Percentiles rank a stretch among this genome's conserved stretches.
phyloP scores from a whole-genome alignment of 495 filamentous ascomycete genomes.

The Daldinia vernicosa region DNA sequence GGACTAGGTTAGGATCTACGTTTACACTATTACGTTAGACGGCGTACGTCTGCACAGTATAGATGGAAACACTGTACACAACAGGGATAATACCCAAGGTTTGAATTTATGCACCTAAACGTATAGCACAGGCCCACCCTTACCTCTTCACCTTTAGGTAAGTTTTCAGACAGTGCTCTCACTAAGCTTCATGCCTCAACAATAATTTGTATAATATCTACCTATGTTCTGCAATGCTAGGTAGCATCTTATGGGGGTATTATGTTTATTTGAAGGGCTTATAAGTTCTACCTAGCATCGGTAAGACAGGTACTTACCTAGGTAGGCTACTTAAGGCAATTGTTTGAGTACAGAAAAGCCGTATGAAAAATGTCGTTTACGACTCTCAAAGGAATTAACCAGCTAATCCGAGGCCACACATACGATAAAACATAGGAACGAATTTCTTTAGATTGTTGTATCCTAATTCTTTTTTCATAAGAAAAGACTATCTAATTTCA shows the following conservation, averaged over 20 bases:
- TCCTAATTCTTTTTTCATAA: slow-evolving; percentile 1
- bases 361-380: too few relatives aligned
- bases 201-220: too few relatives aligned
- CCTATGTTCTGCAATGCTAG: too few relatives aligned
- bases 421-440: not conserved
- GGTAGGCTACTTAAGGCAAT: too few relatives aligned
- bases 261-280: too few relatives aligned
- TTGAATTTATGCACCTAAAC: not conserved
- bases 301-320: too few relatives aligned
- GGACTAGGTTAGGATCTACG: not conserved
- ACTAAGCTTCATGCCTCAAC: too few relatives aligned
- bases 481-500: slow-evolving; percentile 20
- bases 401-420: not conserved
- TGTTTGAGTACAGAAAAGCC: too few relatives aligned
- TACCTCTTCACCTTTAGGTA: not conserved
- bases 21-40: slow-evolving; percentile 1
- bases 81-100: not conserved
- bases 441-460: slow-evolving; percentile 2
- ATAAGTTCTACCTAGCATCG: too few relatives aligned
- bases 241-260: too few relatives aligned
- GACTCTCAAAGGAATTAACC: too few relatives aligned
- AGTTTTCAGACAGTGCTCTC: not conserved
- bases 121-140: not conserved
- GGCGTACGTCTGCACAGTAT: not conserved
- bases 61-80: not conserved